Base-by-base conservation (phyloP, 192 early-diverging fungal species). In the Polychytrium aggregatum region DNA sequence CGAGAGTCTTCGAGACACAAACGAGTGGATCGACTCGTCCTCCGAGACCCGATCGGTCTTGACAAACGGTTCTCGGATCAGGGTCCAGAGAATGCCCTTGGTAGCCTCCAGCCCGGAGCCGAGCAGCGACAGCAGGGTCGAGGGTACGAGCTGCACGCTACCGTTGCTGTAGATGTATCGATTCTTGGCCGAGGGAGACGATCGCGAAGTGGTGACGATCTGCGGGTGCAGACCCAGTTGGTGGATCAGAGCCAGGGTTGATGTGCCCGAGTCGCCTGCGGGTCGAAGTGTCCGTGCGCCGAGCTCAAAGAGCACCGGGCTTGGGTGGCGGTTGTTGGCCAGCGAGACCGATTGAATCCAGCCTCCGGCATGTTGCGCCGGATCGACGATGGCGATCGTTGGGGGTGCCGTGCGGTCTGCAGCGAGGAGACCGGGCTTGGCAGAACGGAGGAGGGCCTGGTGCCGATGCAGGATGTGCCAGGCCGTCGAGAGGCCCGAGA, bases 11-110 rank as follows among this genome's bases (percentile, higher is more conserved):
- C 91, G 67, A 24, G 62, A 56, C 3, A 91, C 64, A 76, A 97
- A 93, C 33, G 56, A 54, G 62, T 85, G 76, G 34, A 97, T 82
- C n/a, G 79, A 83, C 61, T 95, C 94, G 59, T 97, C 93, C n/a
- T 48, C 43, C 11, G 50, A 39, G 0, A 46, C 22, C 46, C 38
- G 39, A 48, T 37, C 42, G 47, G 9, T 47, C 50, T 26, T 28
- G 38, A 40, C 37, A 37, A 67, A 76, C 0, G 78, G 68, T 57
- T 92, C 81, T n/a, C 70, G 59, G 2, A 82, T 48, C 3, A 73
- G 65, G 0, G 75, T 68, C 5, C 68, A 45, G 7, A 90, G 51
- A 10, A 88, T 68, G 0, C 80, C 76, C 5, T 65, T 55, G 34
- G 78, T 47, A 18, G 78, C 44, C 11, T 75, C 71, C 14, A 67